These are phyloP conservation scores for Debaryomyces psychrophilus DNA, from an alignment of 1,139 yeast species.

Conservation along the genomic window DNA sequence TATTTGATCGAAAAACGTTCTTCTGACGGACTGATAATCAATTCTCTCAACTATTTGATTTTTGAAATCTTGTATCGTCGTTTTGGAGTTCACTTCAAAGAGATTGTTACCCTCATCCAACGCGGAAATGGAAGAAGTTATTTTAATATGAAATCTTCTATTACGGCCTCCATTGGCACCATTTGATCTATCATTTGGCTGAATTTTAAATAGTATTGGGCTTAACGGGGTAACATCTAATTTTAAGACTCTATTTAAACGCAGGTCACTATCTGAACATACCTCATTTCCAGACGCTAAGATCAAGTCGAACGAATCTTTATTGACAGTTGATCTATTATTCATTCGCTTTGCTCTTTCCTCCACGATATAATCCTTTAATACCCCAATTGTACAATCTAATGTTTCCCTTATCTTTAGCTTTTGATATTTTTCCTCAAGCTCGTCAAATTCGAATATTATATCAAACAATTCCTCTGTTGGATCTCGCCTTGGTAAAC, in stretches of 20 bases:
- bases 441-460: slow-evolving; percentile 21
- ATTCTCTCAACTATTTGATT: slow-evolving; percentile 26
- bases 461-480: slow-evolving; percentile 29
- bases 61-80: slow-evolving; percentile 29
- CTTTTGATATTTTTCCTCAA: slow-evolving; percentile 14
- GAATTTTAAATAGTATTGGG: slow-evolving; percentile 21
- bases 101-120: slow-evolving; percentile 27
- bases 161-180: background rate
- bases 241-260: slow-evolving; percentile 22
- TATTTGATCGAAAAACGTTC: slow-evolving; percentile 36
- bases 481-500: slow-evolving; percentile 29
- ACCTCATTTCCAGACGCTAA: slow-evolving; percentile 15
- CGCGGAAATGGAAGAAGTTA: slow-evolving; percentile 22
- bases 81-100: slow-evolving; percentile 27
- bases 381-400: slow-evolving; percentile 23
- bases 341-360: slow-evolving; percentile 16
- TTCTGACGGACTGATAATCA: slow-evolving; percentile 27
- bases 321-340: background rate
- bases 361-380: slow-evolving; percentile 27
- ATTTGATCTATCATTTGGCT: background rate
- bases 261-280: slow-evolving; percentile 17
- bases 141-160: slow-evolving; percentile 18
- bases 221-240: slow-evolving; percentile 36
- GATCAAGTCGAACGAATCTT: slow-evolving; percentile 13
- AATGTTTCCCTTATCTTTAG: slow-evolving; percentile 27